These are phyloP conservation scores for Ceratonia siliqua DNA, from an alignment of 306 rosid genomes.

Conservation along the genomic window DNA sequence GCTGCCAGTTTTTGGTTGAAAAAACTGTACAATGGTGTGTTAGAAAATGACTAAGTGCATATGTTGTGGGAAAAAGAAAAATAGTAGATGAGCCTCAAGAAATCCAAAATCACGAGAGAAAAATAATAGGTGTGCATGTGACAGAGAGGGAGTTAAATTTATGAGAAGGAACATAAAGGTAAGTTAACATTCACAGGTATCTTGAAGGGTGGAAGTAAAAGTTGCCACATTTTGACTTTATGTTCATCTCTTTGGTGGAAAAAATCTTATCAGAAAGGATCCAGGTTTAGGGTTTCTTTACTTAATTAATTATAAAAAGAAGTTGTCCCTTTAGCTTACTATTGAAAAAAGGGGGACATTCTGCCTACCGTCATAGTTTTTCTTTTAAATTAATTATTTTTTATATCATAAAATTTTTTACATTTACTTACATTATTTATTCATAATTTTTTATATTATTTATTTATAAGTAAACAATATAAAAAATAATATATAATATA, in stretches of 20 bases:
- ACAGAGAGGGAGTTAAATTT: constrained; percentile 1
- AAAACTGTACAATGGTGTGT: neutral
- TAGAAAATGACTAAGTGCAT: neutral
- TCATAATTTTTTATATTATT: no score
- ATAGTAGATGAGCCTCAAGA: neutral
- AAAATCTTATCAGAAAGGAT: neutral
- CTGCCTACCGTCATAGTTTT: no score
- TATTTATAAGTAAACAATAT: no score
- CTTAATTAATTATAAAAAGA: no score
- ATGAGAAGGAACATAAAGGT: neutral
- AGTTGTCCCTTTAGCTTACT: no score
- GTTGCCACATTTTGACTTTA: neutral
- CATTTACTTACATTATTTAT: no score
- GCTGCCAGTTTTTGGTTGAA: neutral
- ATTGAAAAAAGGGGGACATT: no score
- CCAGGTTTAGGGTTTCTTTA: no score
- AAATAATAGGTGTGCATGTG: constrained; percentile 13
- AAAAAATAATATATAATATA: no score
- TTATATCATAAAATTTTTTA: no score
- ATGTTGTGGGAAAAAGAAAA: neutral
- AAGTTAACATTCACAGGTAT: constrained; percentile 27
- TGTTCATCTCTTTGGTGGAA: neutral
- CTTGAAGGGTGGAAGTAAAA: neutral
- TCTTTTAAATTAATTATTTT: no score
- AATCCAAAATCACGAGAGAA: constrained; percentile 36